These are phyloP conservation scores for Aspergillus bridgeri DNA, from an alignment of 495 filamentous ascomycete genomes.

Conservation along the genomic window DNA sequence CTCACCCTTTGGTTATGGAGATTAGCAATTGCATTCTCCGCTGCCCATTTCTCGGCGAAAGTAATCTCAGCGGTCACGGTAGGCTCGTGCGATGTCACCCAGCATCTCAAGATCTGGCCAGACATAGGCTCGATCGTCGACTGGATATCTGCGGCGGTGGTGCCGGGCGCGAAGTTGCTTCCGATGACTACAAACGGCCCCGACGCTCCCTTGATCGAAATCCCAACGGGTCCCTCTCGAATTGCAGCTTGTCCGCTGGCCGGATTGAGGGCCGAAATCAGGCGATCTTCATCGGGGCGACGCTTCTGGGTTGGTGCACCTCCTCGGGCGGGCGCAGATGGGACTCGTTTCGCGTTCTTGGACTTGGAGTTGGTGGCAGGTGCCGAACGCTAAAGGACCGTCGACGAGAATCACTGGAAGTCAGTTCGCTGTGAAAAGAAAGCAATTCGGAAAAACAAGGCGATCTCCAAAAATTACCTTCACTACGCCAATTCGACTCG, in stretches of 20 bases:
- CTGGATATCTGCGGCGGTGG: constrained; percentile 92
- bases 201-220: constrained; percentile 75
- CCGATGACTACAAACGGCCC: constrained; percentile 76
- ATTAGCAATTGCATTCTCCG: constrained; percentile 73
- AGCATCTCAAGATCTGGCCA: constrained; percentile 68
- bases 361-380: constrained; percentile 34
- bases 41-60: constrained; percentile 72
- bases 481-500: constrained; percentile 70
- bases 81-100: constrained; percentile 64
- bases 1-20: constrained; percentile 85
- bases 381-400: constrained; percentile 37
- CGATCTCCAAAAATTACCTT: constrained; percentile 50
- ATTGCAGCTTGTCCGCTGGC: constrained; percentile 28
- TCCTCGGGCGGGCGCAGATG: constrained; percentile 19
- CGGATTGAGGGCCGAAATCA: constrained; percentile 33
- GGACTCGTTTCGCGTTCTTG: constrained; percentile 25
- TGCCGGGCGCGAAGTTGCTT: constrained; percentile 88
- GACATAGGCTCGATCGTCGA: constrained; percentile 72
- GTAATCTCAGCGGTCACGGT: constrained; percentile 83
- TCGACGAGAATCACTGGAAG: neutral
- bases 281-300: constrained; percentile 37
- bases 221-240: constrained; percentile 39
- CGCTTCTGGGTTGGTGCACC: constrained; percentile 27
- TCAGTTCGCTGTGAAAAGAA: neutral
- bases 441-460: neutral